These are phyloP conservation scores for Hypoxylon fuscum DNA, from an alignment of 495 filamentous ascomycete species.

Conservation along the genomic window DNA sequence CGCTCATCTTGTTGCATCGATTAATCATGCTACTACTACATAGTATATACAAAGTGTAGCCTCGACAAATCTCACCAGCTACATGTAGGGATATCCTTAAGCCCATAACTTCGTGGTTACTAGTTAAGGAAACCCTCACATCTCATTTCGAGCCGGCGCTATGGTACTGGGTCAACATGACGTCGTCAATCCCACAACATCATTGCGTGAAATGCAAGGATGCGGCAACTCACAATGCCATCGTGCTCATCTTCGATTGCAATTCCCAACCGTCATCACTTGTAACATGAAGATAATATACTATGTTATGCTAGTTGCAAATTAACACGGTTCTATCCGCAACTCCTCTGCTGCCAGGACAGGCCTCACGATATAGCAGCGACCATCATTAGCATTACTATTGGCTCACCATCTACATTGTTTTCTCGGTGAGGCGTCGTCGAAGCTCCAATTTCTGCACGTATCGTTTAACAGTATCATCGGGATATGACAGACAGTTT, in stretches of 20 bases:
- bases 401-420: conserved; percentile 11
- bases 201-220: conserved; percentile 18
- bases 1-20: too few relatives aligned
- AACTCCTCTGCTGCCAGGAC: too few relatives aligned
- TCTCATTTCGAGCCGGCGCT: conserved; percentile 22
- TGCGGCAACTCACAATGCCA: conserved; percentile 14
- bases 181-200: conserved; percentile 25
- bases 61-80: background rate
- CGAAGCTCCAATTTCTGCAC: background rate
- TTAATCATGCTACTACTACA: too few relatives aligned
- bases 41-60: background rate
- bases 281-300: too few relatives aligned
- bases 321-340: too few relatives aligned
- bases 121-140: too few relatives aligned
- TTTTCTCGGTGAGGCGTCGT: conserved; percentile 12
- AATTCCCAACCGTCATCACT: conserved; percentile 1
- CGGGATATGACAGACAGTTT: background rate
- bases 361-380: conserved; percentile 6
- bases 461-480: conserved; percentile 1
- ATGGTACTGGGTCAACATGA: conserved; percentile 29
- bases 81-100: too few relatives aligned
- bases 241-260: conserved; percentile 10
- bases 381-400: conserved; percentile 1
- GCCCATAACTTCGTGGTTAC: too few relatives aligned
- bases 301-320: too few relatives aligned